A percentile compares a stretch with the other conserved stretches of the same genome.
These are phyloP conservation scores for Leishmania amazonensis DNA, from an alignment of 208 protist species.

Conservation along the genomic window DNA sequence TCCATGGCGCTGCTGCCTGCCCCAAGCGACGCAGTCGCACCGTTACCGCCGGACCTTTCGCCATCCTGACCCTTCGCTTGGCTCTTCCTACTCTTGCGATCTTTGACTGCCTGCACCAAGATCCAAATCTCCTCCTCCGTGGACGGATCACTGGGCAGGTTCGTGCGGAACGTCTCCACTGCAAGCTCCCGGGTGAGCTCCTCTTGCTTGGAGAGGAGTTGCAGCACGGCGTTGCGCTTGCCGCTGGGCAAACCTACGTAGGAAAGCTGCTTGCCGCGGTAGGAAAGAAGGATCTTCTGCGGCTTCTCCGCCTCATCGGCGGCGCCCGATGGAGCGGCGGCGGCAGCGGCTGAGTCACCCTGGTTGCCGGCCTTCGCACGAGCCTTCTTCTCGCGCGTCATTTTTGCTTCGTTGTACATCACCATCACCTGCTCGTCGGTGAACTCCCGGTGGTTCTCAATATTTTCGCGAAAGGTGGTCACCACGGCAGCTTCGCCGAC, in stretches of 20 bases:
- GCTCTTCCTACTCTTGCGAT: slow-evolving; percentile 31
- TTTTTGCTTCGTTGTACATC: slow-evolving; percentile 43
- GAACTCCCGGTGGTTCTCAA: slow-evolving; percentile 47
- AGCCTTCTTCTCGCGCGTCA: slow-evolving; percentile 53
- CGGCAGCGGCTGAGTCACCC: background rate
- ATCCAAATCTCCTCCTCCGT: slow-evolving; percentile 65
- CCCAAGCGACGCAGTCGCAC: background rate
- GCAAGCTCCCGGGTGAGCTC: slow-evolving; percentile 51
- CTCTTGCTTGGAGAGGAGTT: slow-evolving; percentile 71
- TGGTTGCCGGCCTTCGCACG: background rate
- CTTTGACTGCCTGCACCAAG: slow-evolving; percentile 44
- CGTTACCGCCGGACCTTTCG: background rate
- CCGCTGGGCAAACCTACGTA: slow-evolving; percentile 73
- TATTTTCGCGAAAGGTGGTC: slow-evolving; percentile 70
- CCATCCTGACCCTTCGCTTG: slow-evolving; percentile 12
- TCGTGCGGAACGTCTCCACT: slow-evolving; percentile 67
- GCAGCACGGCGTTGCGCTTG: slow-evolving; percentile 69
- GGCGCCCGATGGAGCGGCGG: background rate
- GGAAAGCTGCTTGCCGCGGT: slow-evolving; percentile 69
- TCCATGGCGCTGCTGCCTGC: background rate
- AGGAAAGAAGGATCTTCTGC: slow-evolving; percentile 67
- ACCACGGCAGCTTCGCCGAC: slow-evolving; percentile 49
- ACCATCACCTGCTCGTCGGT: slow-evolving; percentile 58
- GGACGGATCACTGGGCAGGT: slow-evolving; percentile 49
- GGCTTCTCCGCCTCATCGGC: slow-evolving; percentile 46